Conservation (phyloP, 1,284 basidiomycete species). For the Tremellales sp. region DNA sequence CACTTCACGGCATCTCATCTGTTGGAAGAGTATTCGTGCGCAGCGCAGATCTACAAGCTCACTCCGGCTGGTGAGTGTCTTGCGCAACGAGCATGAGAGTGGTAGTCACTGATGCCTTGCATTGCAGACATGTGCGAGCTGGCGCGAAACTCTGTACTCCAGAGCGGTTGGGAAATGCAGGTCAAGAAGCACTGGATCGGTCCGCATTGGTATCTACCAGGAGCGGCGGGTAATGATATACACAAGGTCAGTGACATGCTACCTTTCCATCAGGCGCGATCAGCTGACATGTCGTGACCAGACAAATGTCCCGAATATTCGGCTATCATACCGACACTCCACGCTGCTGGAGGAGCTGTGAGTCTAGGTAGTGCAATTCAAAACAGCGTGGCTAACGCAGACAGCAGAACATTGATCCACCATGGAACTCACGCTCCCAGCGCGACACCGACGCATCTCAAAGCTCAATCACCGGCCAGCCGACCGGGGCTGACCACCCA, state of each 20-base stretch:
- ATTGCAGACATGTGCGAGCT: constrained; percentile 75
- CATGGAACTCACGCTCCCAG: constrained; percentile 35
- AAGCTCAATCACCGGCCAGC: constrained; percentile 7
- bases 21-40: constrained; percentile 96
- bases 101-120: too few relatives aligned
- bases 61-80: too few relatives aligned
- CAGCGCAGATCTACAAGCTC: constrained; percentile 92
- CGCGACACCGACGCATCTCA: constrained; percentile 36
- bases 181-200: constrained; percentile 97
- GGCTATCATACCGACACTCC: constrained; percentile 81
- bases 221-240: constrained; percentile 84
- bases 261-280: background rate
- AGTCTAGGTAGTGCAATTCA: constrained; percentile 10
- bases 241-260: constrained; percentile 61
- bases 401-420: constrained; percentile 31
- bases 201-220: constrained; percentile 81
- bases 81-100: too few relatives aligned
- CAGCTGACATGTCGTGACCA: constrained; percentile 35
- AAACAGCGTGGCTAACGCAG: constrained; percentile 1
- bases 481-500: constrained; percentile 21
- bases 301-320: constrained; percentile 94
- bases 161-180: constrained; percentile 99
- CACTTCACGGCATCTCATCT: constrained; percentile 95
- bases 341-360: constrained; percentile 80
- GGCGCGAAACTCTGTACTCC: constrained; percentile 91